Evolutionary conservation across 176 grass and related monocot genomes (phyloP).

Genomic region (Oryza glaberrima): DNA sequence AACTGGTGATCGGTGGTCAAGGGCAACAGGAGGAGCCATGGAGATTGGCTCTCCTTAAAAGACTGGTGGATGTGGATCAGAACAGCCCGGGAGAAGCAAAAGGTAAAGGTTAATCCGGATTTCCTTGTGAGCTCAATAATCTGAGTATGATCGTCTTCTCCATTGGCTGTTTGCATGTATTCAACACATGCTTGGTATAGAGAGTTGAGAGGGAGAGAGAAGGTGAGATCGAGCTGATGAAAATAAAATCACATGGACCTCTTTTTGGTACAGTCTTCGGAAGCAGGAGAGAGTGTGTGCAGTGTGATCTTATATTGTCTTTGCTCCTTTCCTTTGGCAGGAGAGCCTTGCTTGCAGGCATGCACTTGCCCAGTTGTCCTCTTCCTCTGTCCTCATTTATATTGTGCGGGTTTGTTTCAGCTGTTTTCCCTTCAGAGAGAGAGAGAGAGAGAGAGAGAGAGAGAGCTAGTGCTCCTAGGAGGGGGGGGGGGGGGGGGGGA

Average conservation of each 20-base stretch:
- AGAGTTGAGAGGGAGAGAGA: constrained; percentile 36
- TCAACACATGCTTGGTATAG: not conserved
- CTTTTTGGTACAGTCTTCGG: constrained; percentile 36
- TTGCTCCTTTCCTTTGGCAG: constrained; percentile 46
- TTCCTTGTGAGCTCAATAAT: constrained; percentile 23
- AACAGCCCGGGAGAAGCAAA: constrained; percentile 17
- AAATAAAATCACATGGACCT: constrained; percentile 53
- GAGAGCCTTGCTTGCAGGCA: constrained; percentile 38
- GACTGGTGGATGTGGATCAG: constrained; percentile 50
- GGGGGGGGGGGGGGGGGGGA: constrained; percentile 16
- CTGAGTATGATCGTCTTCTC: constrained; percentile 22
- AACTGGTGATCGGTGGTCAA: constrained; percentile 48
- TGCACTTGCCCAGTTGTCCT: constrained; percentile 39
- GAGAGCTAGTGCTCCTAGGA: constrained; percentile 14
- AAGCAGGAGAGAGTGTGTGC: constrained; percentile 35
- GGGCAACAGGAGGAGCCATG: constrained; percentile 50
- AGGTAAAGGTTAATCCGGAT: constrained; percentile 25
- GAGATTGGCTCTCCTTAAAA: constrained; percentile 39
- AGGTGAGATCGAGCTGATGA: constrained; percentile 33
- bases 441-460: not conserved
- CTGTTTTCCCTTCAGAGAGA: constrained; percentile 14
- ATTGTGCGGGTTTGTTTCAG: constrained; percentile 51
- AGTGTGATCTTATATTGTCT: constrained; percentile 45
- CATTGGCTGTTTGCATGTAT: not conserved
- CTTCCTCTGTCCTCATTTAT: constrained; percentile 47